These are phyloP conservation scores for Phytopythium cucurbitacearum DNA, from an alignment of 352 stramenopile genomes.

Conservation along the genomic window DNA sequence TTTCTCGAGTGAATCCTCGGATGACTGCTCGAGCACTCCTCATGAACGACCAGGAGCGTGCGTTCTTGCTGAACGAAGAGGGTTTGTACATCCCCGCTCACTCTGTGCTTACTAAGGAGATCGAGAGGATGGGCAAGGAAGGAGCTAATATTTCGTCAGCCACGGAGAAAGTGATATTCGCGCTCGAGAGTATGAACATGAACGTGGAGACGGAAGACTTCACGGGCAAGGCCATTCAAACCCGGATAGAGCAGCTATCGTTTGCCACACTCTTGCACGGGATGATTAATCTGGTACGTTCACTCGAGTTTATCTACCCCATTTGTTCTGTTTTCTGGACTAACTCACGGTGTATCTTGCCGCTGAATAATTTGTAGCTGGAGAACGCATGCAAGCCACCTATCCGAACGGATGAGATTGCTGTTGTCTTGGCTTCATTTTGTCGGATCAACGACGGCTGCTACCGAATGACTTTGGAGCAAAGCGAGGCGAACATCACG, in stretches of 20 bases:
- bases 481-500: conserved; percentile 37
- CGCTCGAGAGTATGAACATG: conserved; percentile 69
- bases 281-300: conserved; percentile 58
- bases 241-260: conserved; percentile 48
- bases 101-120: conserved; percentile 44
- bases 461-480: conserved; percentile 54
- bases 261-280: conserved; percentile 48
- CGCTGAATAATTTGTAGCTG: conserved; percentile 21
- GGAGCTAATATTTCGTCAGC: conserved; percentile 29
- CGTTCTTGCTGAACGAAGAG: conserved; percentile 57
- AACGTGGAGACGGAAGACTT: conserved; percentile 70
- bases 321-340: not conserved
- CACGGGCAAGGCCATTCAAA: conserved; percentile 30
- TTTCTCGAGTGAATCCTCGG: conserved; percentile 59
- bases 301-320: not conserved
- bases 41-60: conserved; percentile 40
- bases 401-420: conserved; percentile 58
- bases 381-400: conserved; percentile 60
- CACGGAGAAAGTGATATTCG: conserved; percentile 63
- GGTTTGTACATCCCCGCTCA: conserved; percentile 58
- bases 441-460: conserved; percentile 69
- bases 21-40: conserved; percentile 52
- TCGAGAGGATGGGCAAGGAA: conserved; percentile 53
- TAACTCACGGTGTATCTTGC: conserved; percentile 5
- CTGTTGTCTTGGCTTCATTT: conserved; percentile 65